Evolutionary conservation across 1,284 basidiomycete genomes (phyloP).

Genomic region (Mycosarcoma maydis): DNA sequence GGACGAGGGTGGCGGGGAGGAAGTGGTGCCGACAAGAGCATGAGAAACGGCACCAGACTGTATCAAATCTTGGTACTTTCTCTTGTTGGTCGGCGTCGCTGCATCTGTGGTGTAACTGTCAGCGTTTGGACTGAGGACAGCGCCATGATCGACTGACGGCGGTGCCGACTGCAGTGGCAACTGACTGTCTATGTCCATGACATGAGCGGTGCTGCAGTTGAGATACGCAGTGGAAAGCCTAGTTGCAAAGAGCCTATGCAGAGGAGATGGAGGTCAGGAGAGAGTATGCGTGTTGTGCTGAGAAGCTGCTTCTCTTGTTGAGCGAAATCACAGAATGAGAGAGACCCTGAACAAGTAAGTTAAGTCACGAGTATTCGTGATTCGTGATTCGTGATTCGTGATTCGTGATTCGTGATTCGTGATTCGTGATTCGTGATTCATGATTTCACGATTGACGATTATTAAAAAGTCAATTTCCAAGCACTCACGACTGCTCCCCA

Average conservation of each 20-base stretch:
- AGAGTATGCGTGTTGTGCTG: too few species aligned
- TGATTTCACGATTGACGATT: too few species aligned
- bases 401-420: too few species aligned
- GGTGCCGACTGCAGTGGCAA: background rate
- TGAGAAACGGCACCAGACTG: conserved; percentile 7
- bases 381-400: too few species aligned
- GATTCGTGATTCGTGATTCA: too few species aligned
- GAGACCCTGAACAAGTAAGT: too few species aligned
- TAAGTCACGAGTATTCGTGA: too few species aligned
- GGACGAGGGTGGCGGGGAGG: conserved; percentile 11
- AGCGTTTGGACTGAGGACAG: background rate
- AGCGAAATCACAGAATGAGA: too few species aligned
- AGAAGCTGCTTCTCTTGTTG: too few species aligned
- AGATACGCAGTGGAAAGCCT: too few species aligned
- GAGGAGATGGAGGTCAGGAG: background rate
- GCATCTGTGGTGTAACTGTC: background rate
- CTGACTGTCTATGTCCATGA: conserved; percentile 21
- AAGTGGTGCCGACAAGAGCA: background rate
- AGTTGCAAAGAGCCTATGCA: background rate
- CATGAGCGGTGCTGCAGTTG: conserved; percentile 1
- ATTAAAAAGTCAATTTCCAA: too few species aligned
- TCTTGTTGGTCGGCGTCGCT: conserved; percentile 11
- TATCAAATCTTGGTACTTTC: conserved; percentile 28
- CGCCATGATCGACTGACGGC: background rate
- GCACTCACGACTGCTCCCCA: too few species aligned